Base-by-base conservation (phyloP, 306 rosid species). In the Cucumis hystrix region DNA sequence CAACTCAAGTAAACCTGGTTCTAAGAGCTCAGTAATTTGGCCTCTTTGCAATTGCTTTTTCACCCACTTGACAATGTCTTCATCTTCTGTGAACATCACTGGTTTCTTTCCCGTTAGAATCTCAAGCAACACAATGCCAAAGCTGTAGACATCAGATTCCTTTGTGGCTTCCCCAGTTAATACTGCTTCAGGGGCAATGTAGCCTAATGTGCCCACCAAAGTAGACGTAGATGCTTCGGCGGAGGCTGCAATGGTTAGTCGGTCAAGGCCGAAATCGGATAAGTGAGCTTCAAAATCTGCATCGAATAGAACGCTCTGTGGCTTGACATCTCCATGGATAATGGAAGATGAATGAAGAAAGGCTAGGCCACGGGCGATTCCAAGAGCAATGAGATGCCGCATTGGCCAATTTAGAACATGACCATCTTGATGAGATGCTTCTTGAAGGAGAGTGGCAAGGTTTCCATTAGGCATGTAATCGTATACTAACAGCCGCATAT, bases 391-490 rank as follows among this genome's bases (percentile, higher is more conserved):
- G 85, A 93, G 96, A 80, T 93, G 98, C 35, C 98, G 89, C 98
- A 93, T 93, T 80, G 98, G 98, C 98, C 98, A 93, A 76, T 93
- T 93, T 15, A 93, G 86, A 64, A 93, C 98, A 80, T 93, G 98
- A 6, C 98, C 98, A 51, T 93, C 98, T 85, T 93, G 98, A 82
- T 93, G 97, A 55, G 98, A 89, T 59, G 98, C 98, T 88, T 93
- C 98, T 86, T 93, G 98, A 65, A 93, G 96, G 69, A 93, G 93
- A n/a, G 96, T 93, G 21, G 94, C 98, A 0, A 93, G 97, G 86
- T 93, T 93, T 51, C 98, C 98, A 37, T 93, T 93, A 17, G 98
- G 98, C 98, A 93, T 93, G 94, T 93, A 93, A 73, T 93, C 98
- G 23, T 87, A 87, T 68, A 86, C 96, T 6, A 88, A 74, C 30